Base-by-base conservation (phyloP, 495 filamentous ascomycete genomes). In the Mytilinidion resinicola region DNA sequence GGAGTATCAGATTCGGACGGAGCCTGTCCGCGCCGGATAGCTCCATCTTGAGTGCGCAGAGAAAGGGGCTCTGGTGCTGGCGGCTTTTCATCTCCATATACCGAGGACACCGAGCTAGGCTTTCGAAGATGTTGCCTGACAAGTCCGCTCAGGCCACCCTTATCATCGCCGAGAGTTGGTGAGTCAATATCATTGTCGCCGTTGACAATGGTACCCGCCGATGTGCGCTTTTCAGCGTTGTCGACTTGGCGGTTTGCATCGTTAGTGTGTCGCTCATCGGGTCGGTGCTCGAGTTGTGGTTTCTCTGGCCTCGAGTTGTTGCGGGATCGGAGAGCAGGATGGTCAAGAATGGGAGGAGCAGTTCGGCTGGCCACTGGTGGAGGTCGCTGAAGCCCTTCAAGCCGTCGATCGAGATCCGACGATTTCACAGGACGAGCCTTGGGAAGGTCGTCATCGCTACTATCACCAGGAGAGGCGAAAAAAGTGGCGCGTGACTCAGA, bases 81-180 rank as follows among this genome's bases (percentile, higher is more conserved):
- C 8, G 65, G 46, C 20, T 51, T 50, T 21, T 73, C 72, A 9
- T 74, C 73, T 38, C 78, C 84, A 68, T 85, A 88, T 44, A 93
- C 77, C 0, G 90, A 92, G 20, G 91, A 96, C 41, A 79, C 76
- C 54, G 85, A 85, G 72, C 93, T 97, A 52, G 87, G 82, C 12
- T 82, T 82, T 20, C 93, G 86, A 12, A 99, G 78, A 72, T 97
- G 95, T 56, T 90, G 84, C 34, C 86, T 85, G 38, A 96, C 85
- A 70, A 96, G 79, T 17, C 88, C 87, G 66, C 84, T 90, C 17
- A 96, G 77, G 11, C 87, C 89, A 51, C 83, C 72, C 0, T 77
- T 77, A 10, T 70, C 59, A 14, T 89, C 82, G 9, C 86, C 86
- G 3, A 96, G 72, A 10, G 89, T 95, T 1, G 92, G 91, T 0